These are phyloP conservation scores for Aspergillus piperis DNA, from an alignment of 2,329 filamentous ascomycete species.

Conservation along the genomic window DNA sequence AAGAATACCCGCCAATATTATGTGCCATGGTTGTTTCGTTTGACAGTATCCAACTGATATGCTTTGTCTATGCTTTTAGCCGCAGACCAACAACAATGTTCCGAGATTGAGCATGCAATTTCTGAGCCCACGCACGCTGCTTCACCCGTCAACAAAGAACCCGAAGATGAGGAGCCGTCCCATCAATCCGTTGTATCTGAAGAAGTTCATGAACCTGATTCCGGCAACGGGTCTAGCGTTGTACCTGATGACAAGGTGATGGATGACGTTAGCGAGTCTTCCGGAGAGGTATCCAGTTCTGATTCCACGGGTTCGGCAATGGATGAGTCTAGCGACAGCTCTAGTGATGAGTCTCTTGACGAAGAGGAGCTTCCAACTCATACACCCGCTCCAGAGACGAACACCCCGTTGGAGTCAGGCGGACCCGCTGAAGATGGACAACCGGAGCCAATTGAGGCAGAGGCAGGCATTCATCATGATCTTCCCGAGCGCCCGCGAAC, in stretches of 20 bases:
- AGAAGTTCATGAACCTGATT: not conserved
- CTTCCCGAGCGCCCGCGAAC: conserved; percentile 12
- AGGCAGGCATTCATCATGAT: conserved; percentile 3
- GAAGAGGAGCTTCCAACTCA: conserved; percentile 15
- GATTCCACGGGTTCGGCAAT: conserved; percentile 39
- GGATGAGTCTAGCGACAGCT: conserved; percentile 40
- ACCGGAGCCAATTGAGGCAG: conserved; percentile 2
- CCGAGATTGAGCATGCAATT: not conserved
- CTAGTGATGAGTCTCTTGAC: conserved; percentile 23
- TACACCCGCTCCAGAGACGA: not conserved
- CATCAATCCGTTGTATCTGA: not conserved
- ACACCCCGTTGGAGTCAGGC: not conserved
- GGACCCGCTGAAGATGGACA: conserved; percentile 8
- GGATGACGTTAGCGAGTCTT: conserved; percentile 18
- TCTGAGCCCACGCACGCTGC: not conserved
- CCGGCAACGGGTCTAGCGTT: not conserved
- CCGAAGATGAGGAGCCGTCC: not conserved
- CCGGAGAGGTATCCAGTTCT: conserved; percentile 27
- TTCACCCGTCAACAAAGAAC: conserved; percentile 1
- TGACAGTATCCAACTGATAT: not conserved
- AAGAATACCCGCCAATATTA: conserved; percentile 22
- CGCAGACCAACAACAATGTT: not conserved
- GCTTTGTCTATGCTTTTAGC: not conserved
- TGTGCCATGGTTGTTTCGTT: not conserved
- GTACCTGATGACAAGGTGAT: not conserved